Evolutionary conservation across 306 rosid genomes (phyloP).

Genomic region (Cajanus cajan): DNA sequence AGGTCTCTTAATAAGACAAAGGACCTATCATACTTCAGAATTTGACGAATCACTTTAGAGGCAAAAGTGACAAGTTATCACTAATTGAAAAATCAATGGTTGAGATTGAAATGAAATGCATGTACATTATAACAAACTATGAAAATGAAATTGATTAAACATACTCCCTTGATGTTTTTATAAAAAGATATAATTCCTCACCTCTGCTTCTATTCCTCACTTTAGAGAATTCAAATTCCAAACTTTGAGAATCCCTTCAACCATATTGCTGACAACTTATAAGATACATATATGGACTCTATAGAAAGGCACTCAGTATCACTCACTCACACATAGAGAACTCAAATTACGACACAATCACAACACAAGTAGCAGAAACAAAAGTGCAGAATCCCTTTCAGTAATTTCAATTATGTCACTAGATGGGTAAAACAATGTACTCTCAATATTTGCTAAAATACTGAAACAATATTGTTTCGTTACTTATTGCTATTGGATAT

Average conservation of each 20-base stretch:
- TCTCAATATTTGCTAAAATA: neutral
- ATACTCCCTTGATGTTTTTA: neutral
- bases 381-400: neutral
- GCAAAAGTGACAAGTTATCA: neutral
- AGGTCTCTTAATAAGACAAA: neutral
- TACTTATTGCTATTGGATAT: neutral
- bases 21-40: neutral
- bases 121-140: neutral
- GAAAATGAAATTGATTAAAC: neutral
- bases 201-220: neutral
- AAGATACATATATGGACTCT: neutral
- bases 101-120: neutral
- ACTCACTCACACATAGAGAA: neutral
- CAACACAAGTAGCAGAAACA: neutral
- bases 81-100: no score
- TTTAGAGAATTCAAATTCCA: neutral
- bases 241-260: neutral
- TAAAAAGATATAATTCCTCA: neutral
- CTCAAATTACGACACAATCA: neutral
- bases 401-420: neutral
- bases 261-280: neutral
- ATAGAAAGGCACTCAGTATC: neutral
- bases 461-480: neutral
- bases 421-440: neutral
- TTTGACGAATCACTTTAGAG: neutral